Conservation (phyloP, 805 yeast genomes). For the Saccharomycopsis javanensis region DNA sequence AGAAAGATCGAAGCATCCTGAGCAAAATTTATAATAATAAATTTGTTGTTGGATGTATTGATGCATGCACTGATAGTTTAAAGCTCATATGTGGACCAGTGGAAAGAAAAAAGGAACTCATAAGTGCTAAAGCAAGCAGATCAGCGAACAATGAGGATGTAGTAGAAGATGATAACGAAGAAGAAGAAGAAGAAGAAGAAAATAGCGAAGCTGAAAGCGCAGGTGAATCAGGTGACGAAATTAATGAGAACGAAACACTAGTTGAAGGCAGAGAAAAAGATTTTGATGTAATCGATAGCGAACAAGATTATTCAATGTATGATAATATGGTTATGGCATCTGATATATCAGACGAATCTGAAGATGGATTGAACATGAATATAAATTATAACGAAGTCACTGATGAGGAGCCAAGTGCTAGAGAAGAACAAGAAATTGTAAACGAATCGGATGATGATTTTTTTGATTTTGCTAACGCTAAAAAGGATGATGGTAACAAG, state of each 20-base stretch:
- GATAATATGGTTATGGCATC: conserved; percentile 36
- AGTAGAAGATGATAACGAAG: conserved; percentile 19
- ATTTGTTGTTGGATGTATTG: conserved; percentile 27
- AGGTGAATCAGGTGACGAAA: conserved; percentile 20
- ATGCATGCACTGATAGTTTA: conserved; percentile 27
- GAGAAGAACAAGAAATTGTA: conserved; percentile 24
- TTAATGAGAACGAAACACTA: conserved; percentile 1
- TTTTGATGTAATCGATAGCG: conserved; percentile 20
- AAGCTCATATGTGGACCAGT: conserved; percentile 37
- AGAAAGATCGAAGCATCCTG: conserved; percentile 33
- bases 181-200: conserved; percentile 22
- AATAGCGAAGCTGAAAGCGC: conserved; percentile 9
- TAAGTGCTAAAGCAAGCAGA: conserved; percentile 20
- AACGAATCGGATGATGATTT: conserved; percentile 31
- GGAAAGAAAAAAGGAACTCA: conserved; percentile 22
- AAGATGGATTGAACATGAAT: conserved; percentile 23
- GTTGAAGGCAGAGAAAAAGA: conserved; percentile 17
- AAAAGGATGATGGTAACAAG: conserved; percentile 21
- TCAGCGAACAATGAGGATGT: conserved; percentile 24
- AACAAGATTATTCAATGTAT: conserved; percentile 23
- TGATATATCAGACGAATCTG: conserved; percentile 32
- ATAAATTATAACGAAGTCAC: conserved; percentile 51
- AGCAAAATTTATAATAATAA: conserved; percentile 40
- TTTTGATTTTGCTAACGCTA: conserved; percentile 25
- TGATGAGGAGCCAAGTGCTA: conserved; percentile 50